phyloP scores from a whole-genome alignment of 768 basidiomycete genomes.

The Coprinellus micaceus region DNA sequence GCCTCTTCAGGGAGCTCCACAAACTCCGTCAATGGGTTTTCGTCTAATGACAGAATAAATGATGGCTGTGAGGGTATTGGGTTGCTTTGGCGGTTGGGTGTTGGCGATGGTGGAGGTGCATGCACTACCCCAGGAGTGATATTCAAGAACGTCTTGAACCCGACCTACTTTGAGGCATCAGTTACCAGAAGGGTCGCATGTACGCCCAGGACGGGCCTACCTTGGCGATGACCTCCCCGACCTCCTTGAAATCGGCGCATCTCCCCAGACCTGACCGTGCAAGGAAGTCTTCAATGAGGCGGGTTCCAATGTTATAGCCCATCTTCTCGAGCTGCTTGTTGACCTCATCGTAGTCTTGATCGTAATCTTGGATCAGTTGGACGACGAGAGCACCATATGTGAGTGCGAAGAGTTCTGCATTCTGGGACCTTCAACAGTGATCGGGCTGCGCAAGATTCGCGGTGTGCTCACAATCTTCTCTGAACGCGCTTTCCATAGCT shows the following conservation, averaged over 20 bases:
- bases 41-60: slow-evolving; percentile 86
- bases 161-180: slow-evolving; percentile 56
- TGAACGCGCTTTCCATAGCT: slow-evolving; percentile 89
- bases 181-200: not conserved
- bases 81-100: slow-evolving; percentile 39
- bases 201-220: slow-evolving; percentile 38
- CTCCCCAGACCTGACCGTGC: slow-evolving; percentile 89
- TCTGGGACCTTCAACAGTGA: slow-evolving; percentile 48
- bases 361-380: slow-evolving; percentile 98
- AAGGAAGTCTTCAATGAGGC: slow-evolving; percentile 95
- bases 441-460: not conserved
- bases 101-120: slow-evolving; percentile 46
- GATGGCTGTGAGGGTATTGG: slow-evolving; percentile 40
- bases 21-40: slow-evolving; percentile 96
- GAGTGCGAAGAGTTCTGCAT: slow-evolving; percentile 93
- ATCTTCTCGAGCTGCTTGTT: slow-evolving; percentile 98
- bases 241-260: slow-evolving; percentile 90
- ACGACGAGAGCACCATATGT: slow-evolving; percentile 98
- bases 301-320: slow-evolving; percentile 97
- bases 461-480: slow-evolving; percentile 82
- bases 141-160: slow-evolving; percentile 96
- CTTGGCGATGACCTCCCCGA: slow-evolving; percentile 94
- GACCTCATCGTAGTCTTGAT: slow-evolving; percentile 85
- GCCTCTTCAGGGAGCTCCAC: slow-evolving; percentile 94
- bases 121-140: slow-evolving; percentile 83